Conservation (phyloP, 2,329 filamentous ascomycete species). For the Calonectria leucothoes region DNA sequence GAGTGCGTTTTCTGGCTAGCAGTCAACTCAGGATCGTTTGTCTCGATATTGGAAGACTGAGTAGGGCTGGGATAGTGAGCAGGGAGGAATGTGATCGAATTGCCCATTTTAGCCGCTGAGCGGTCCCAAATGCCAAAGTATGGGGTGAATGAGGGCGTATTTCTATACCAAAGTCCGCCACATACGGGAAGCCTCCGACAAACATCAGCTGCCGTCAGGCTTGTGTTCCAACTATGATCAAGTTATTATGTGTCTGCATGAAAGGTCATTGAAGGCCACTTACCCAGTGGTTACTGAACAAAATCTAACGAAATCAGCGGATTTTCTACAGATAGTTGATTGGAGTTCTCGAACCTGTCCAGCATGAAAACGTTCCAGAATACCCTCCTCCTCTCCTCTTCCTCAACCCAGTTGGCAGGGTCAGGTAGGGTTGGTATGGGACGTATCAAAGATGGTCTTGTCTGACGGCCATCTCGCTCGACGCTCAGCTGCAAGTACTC, state of each 20-base stretch:
- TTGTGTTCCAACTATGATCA: conserved; percentile 45
- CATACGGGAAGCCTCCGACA: conserved; percentile 48
- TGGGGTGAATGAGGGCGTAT: conserved; percentile 51
- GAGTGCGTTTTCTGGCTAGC: not conserved
- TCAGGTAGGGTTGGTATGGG: conserved; percentile 4
- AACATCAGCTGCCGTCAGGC: conserved; percentile 47
- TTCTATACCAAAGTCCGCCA: conserved; percentile 54
- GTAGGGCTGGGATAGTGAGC: conserved; percentile 44
- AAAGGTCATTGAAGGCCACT: not conserved
- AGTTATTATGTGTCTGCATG: not conserved
- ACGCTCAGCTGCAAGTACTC: conserved; percentile 46
- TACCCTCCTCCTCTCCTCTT: conserved; percentile 46
- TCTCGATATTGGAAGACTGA: conserved; percentile 22
- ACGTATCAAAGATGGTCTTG: conserved; percentile 7
- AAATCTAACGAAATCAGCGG: conserved; percentile 21
- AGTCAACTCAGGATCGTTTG: conserved; percentile 18
- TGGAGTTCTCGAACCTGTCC: conserved; percentile 37
- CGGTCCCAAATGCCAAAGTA: conserved; percentile 60
- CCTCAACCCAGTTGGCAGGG: conserved; percentile 45
- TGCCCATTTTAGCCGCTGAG: conserved; percentile 52
- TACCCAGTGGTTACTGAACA: conserved; percentile 40
- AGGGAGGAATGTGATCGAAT: conserved; percentile 52
- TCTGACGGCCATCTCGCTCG: conserved; percentile 33
- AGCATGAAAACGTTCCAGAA: conserved; percentile 49
- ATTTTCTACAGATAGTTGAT: no score